Base-by-base conservation (phyloP, 257 asterid species). In the Striga asiatica region DNA sequence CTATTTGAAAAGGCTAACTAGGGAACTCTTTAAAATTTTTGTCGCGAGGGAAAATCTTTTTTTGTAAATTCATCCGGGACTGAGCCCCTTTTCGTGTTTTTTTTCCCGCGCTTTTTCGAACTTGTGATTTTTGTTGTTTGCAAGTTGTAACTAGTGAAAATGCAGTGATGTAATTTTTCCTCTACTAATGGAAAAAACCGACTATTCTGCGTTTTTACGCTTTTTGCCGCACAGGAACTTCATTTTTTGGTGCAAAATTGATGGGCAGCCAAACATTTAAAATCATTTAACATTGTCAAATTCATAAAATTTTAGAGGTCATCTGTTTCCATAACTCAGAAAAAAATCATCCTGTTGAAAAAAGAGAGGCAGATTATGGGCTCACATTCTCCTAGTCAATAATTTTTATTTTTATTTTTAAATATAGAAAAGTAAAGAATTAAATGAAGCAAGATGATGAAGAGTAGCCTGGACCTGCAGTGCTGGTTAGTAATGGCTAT, bases 131-230 rank as follows among this genome's bases (percentile, higher is more conserved):
- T 56, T 64, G 45, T 65, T 71, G 56, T 66, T 56, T 68, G 64
- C 66, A 77, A 75, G 78, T 16, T 81, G 91, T 84, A 84, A 77
- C 78, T 80, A 74, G 13, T 13, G 41, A 65, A 51, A 55, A 69
- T 62, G 73, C 69, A 69, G 45, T 58, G 1, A 27, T 71, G 79
- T 67, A 61, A 64, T 45, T 69, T 76, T 45, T 83, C 56, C 64
- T 49, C 61, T 39, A 45, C 41, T 68, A 71, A 76, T 74, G 71
- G 70, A 47, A 56, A 34, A 34, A 3, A 47, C 50, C 29, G 31
- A 19, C 38, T 67, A 17, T 54, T 47, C 35, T 14, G 45, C 13
- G 12, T 38, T 0, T 38, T 5, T 29, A 29, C 5, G 0, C 3
- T 7, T 29, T 29, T 29, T 10, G 3, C 8, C n/a, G n/a, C n/a